Base-by-base conservation (phyloP, 2,329 filamentous ascomycete species). In the Phialemonium atrogriseum region DNA sequence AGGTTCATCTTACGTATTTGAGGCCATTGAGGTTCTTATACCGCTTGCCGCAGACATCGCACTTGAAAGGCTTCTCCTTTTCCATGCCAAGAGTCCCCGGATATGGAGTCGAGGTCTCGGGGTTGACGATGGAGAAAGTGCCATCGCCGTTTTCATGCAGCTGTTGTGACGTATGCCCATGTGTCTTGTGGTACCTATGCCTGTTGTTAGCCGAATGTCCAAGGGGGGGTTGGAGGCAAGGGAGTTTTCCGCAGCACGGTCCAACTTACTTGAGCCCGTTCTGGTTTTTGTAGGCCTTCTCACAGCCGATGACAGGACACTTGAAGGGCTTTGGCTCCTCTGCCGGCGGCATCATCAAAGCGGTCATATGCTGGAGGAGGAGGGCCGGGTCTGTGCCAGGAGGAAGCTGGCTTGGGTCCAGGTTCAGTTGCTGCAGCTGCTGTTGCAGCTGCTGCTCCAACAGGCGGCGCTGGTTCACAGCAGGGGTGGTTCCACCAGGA, bases 261-360 rank as follows among this genome's bases (percentile, higher is more conserved):
- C 12, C 25, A 28, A 62, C 66, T 47, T 86, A 98, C 74, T 96
- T 98, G 35, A 98, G 69, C 30, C 91, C 91, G 47, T 98, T 98
- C 56, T 96, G 91, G 57, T 98, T 98, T 70, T 98, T 98, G 66
- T 98, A 98, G 0, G 91, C 89, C 68, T 98, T 98, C 58, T 96
- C 91, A 51, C 91, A 98, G 5, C 91, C 91, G 54, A 98, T 94
- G 30, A 98, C 91, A 2, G 91, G 91, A 50, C 91, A 98, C 55
- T 88, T 84, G 69, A 94, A 98, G 0, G 91, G 91, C 61, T 96
- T 98, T 49, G 93, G 86, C 54, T 98, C 89, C 54, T 96, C 89
- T 11, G 81, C 38, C n/a, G 46, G 46, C n/a, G 46, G 81, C 36
- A 78, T 70, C 58, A 77, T 68, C 53, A 80, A 64, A n/a, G 64